phyloP scores from a whole-genome alignment of 2,329 filamentous ascomycete species.

The Coniochaeta sp. region DNA sequence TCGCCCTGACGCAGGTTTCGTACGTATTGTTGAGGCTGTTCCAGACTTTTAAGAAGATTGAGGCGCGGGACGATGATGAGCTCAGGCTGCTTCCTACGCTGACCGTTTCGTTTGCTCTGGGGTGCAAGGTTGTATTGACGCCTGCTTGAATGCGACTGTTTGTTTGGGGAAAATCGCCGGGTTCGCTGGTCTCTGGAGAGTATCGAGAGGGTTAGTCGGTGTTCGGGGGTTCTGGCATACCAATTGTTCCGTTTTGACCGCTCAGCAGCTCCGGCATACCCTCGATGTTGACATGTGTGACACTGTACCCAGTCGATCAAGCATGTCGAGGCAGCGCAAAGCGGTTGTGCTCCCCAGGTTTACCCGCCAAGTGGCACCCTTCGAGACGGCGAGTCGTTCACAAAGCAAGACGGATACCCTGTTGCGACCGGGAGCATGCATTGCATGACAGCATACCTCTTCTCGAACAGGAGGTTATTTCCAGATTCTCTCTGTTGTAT shows the following conservation, averaged over 20 bases:
- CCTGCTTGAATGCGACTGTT: too few relatives aligned
- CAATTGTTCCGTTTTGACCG: not conserved
- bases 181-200: not conserved
- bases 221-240: not conserved
- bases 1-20: slow-evolving; percentile 32
- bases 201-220: not conserved
- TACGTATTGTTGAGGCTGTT: slow-evolving; percentile 28
- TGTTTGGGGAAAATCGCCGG: too few relatives aligned
- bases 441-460: not conserved
- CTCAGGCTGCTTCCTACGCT: slow-evolving; percentile 9
- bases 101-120: slow-evolving; percentile 13
- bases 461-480: too few relatives aligned
- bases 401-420: not conserved
- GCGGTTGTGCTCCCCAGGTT: not conserved
- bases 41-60: slow-evolving; percentile 21
- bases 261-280: not conserved
- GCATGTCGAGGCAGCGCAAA: not conserved
- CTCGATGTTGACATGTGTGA: not conserved
- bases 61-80: slow-evolving; percentile 11
- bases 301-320: not conserved
- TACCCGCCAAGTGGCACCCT: not conserved
- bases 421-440: not conserved
- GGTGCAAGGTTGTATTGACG: slow-evolving; percentile 15
- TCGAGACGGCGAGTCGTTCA: not conserved
- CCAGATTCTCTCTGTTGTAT: too few relatives aligned